Base-by-base conservation (phyloP, 2,329 filamentous ascomycete genomes). In the Venturia aucupariae region DNA sequence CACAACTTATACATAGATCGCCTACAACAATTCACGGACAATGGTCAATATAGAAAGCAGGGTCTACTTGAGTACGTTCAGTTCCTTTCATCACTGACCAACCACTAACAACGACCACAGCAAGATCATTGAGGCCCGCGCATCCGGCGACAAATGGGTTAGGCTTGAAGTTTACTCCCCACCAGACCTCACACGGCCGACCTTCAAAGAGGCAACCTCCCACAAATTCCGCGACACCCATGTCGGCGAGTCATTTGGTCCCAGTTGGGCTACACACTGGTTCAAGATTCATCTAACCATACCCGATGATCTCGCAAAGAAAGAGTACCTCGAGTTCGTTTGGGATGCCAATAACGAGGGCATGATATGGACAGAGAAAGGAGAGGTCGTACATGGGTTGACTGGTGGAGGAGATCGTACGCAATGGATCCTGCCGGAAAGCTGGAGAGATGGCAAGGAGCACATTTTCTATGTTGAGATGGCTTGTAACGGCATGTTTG, bases 401-500 rank as follows among this genome's bases (percentile, higher is more conserved):
- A 97, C 92, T 0, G 94, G 94, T 22, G 88, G 89, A 64, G 90
- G 90, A 48, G 94, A 99, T 72, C 84, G 94, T 63, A 83, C 87
- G 19, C 92, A 97, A 76, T 99, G 93, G 92, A 86, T 96, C 66
- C 81, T 99, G 55, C 93, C 94, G 10, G 81, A 90, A 61, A 80
- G 81, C 19, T 96, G 90, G 78, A 84, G 90, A 67, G 90, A 96
- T 74, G 92, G 91, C 63, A 86, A 93, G 73, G 85, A 92, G 71
- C 92, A 97, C 74, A 86, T 83, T 22, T 90, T 99, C 71, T 99
- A 97, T 75, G 88, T 99, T 68, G 94, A 99, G 78, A 96, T 97
- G 90, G 94, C 94, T 24, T 97, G 94, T 78, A 99, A 99, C 75
- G 87, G 88, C 75, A 97, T 97, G 92, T 97, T 97, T 77, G 94